Evolutionary conservation across 2,329 filamentous ascomycete genomes (phyloP).

Genomic region (Myotisia sp.): DNA sequence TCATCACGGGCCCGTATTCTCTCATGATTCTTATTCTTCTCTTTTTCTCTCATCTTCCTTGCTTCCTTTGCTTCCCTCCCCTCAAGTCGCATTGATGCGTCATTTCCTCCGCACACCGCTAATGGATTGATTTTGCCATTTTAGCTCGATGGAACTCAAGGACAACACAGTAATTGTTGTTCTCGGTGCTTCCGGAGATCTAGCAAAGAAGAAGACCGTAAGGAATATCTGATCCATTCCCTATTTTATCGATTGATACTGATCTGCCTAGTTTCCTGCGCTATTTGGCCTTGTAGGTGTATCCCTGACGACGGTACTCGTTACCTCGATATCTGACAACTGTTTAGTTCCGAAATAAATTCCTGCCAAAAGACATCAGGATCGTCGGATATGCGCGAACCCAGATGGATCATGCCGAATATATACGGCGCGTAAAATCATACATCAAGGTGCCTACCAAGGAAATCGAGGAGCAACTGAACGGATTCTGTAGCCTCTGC

Average conservation of each 20-base stretch:
- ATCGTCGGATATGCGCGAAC: constrained; percentile 98
- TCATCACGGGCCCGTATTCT: neutral
- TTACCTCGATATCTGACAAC: neutral
- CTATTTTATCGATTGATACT: constrained; percentile 4
- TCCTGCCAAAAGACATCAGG: constrained; percentile 86
- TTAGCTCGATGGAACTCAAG: constrained; percentile 83
- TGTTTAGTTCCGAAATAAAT: constrained; percentile 86
- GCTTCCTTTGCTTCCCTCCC: neutral
- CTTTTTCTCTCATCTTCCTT: neutral
- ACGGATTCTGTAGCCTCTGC: constrained; percentile 77
- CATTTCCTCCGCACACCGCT: constrained; percentile 2
- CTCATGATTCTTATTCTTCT: neutral
- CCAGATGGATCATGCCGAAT: constrained; percentile 98
- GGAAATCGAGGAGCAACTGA: constrained; percentile 87
- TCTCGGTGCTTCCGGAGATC: constrained; percentile 88
- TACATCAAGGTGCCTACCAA: constrained; percentile 99
- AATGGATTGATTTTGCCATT: neutral
- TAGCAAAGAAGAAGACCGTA: constrained; percentile 99
- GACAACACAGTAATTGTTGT: constrained; percentile 96
- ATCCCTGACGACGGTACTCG: neutral
- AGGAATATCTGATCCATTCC: constrained; percentile 23
- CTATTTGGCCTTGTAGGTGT: constrained; percentile 85
- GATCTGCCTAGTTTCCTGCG: constrained; percentile 61
- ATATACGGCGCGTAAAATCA: constrained; percentile 82
- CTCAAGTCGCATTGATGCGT: too few relatives aligned